Base-by-base conservation (phyloP, 768 basidiomycete genomes). In the Lactarius sanguifluus region DNA sequence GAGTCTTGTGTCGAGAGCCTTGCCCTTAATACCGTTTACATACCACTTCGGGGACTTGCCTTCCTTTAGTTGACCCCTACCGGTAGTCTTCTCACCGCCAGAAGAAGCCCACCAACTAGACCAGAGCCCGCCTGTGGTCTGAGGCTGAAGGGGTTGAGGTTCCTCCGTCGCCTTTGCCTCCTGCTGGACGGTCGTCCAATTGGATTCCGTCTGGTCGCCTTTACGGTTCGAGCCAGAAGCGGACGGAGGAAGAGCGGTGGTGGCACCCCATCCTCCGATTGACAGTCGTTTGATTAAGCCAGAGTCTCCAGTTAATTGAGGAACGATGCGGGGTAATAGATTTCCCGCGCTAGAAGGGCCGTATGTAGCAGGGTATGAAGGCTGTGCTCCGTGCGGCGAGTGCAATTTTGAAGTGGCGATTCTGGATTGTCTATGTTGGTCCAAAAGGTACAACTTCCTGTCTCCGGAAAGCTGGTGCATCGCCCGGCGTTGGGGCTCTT, bases 91-190 rank as follows among this genome's bases (percentile, higher is more conserved):
- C 18, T 83, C 82, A 1, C 83, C 85, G 6, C 87, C 88, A 9
- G 89, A 82, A n/a, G 83, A 85, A 34, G 80, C 75, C 90, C 90
- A 94, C 86, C 86, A 94, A 62, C 81, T 84, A 64, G 83, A 81
- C 86, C 90, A 94, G 40, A 91, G 76, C 13, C 90, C 83, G 10
- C 93, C 92, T 2, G 92, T 92, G 18, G 71, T 80, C 72, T 94
- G 92, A 16, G 88, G 82, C 61, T 83, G 85, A 32, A 86, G 72
- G 12, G 79, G 78, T 59, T 67, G 60, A 2, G 59, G n/a, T 23
- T 65, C 65, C 36, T 64, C 68, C 20, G 32, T 54, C 18, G 36
- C 71, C 43, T 66, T 65, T 56, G 34, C 67, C 34, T 43, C 34
- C 28, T 63, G 64, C 28, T 63, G 64, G 10, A 25, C 47, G 16